phyloP scores from a whole-genome alignment of 2,329 filamentous ascomycete genomes.

The Arthrobotrys sphaeroides region DNA sequence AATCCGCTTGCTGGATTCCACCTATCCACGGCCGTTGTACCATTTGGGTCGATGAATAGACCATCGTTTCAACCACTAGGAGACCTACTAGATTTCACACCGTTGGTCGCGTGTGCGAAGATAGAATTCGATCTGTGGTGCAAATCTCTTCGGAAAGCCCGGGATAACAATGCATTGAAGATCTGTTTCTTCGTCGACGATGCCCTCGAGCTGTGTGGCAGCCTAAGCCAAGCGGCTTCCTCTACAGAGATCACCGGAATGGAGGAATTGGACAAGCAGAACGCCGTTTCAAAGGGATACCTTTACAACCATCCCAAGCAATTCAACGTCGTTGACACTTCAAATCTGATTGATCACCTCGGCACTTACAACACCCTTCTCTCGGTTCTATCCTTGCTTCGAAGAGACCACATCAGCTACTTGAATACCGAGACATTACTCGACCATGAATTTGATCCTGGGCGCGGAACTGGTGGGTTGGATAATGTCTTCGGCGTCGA shows the following conservation, averaged over 20 bases:
- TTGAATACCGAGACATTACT: conserved; percentile 66
- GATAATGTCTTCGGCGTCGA: conserved; percentile 64
- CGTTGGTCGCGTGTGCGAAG: neutral
- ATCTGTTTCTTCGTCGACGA: conserved; percentile 41
- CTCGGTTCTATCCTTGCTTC: conserved; percentile 65
- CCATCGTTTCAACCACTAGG: neutral
- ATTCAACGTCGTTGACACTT: conserved; percentile 70
- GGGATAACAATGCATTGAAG: neutral
- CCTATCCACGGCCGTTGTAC: conserved; percentile 64
- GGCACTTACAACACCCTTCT: conserved; percentile 65
- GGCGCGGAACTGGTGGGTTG: conserved; percentile 58
- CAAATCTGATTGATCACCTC: conserved; percentile 63
- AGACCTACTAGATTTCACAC: neutral
- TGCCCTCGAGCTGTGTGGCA: conserved; percentile 28
- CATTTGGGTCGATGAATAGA: conserved; percentile 36
- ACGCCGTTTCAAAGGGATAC: conserved; percentile 55
- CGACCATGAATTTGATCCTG: conserved; percentile 58
- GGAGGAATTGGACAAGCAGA: neutral
- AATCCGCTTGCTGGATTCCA: conserved; percentile 70
- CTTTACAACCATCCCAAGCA: conserved; percentile 58
- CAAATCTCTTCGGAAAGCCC: neutral
- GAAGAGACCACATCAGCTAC: conserved; percentile 62
- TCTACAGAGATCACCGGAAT: neutral
- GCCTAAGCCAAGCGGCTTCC: neutral
- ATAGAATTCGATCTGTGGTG: conserved; percentile 31